Percentiles rank a stretch among this genome's conserved stretches.
phyloP scores from a whole-genome alignment of 1,284 basidiomycete genomes.

The Leccinum discolor region DNA sequence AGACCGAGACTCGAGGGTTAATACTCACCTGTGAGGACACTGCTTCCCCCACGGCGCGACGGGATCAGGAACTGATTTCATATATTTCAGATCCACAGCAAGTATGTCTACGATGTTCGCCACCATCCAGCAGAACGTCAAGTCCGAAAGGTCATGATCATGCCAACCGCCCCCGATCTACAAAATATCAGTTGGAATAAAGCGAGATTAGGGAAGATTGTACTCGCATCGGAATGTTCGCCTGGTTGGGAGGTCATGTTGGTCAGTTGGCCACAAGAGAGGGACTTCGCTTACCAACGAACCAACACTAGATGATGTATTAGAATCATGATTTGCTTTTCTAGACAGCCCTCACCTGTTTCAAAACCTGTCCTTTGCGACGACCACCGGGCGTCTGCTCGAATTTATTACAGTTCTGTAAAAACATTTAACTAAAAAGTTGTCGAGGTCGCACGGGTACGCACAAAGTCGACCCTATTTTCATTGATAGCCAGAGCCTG shows the following conservation, averaged over 20 bases:
- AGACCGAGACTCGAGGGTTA: constrained; percentile 17
- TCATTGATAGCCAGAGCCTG: constrained; percentile 72
- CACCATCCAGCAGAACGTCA: constrained; percentile 69
- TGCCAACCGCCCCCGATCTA: constrained; percentile 71
- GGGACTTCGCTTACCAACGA: constrained; percentile 46
- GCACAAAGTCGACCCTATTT: constrained; percentile 63
- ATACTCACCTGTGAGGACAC: constrained; percentile 56
- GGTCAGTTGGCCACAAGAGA: background rate
- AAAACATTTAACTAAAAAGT: background rate
- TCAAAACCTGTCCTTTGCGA: constrained; percentile 57
- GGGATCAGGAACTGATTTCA: constrained; percentile 48
- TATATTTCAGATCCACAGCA: constrained; percentile 55
- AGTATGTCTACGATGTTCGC: constrained; percentile 57
- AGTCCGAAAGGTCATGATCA: constrained; percentile 66
- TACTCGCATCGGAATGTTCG: constrained; percentile 60
- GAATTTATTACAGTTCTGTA: constrained; percentile 62
- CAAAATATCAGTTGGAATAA: constrained; percentile 5
- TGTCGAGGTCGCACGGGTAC: constrained; percentile 20
- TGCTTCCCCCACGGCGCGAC: constrained; percentile 61
- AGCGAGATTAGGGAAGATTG: background rate
- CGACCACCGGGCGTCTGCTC: constrained; percentile 55
- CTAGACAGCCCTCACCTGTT: constrained; percentile 45
- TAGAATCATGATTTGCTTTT: constrained; percentile 1
- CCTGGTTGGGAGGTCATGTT: constrained; percentile 34
- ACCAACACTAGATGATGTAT: constrained; percentile 56